Conservation (phyloP, 768 basidiomycete genomes). For the Lactarius hatsudake region DNA sequence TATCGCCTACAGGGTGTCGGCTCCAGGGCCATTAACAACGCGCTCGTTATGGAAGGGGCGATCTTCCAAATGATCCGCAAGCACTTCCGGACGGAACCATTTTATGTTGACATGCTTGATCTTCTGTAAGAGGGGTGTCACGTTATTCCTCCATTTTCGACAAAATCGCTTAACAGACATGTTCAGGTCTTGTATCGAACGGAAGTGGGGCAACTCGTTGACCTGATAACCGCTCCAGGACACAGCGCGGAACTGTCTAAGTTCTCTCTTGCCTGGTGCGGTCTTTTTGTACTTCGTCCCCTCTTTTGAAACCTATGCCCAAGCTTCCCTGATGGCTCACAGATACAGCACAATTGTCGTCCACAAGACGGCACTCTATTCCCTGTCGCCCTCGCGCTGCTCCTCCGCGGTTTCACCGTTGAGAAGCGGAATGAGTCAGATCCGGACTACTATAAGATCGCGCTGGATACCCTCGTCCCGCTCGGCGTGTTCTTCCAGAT, state of each 20-base stretch:
- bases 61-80: conserved; percentile 89
- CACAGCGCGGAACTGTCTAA: conserved; percentile 82
- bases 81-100: conserved; percentile 75
- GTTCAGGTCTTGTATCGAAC: conserved; percentile 72
- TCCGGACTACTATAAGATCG: conserved; percentile 64
- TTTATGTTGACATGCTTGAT: conserved; percentile 88
- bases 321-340: background rate
- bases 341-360: conserved; percentile 91
- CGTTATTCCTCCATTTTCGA: background rate
- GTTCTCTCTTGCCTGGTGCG: conserved; percentile 83
- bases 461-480: conserved; percentile 79
- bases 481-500: conserved; percentile 98
- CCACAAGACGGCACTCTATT: conserved; percentile 98
- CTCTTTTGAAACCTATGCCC: background rate
- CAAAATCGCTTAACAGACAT: background rate
- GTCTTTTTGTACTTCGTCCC: conserved; percentile 14
- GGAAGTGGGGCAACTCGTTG: conserved; percentile 93
- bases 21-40: conserved; percentile 91
- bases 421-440: conserved; percentile 45
- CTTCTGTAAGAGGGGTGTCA: conserved; percentile 77
- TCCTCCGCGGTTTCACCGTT: conserved; percentile 62
- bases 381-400: conserved; percentile 95
- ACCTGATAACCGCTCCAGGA: conserved; percentile 93
- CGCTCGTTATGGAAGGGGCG: conserved; percentile 92
- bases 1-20: conserved; percentile 70